Base-by-base conservation (phyloP, 202 grass and related monocot species). In the Bolboschoenoplectus hybrid region DNA sequence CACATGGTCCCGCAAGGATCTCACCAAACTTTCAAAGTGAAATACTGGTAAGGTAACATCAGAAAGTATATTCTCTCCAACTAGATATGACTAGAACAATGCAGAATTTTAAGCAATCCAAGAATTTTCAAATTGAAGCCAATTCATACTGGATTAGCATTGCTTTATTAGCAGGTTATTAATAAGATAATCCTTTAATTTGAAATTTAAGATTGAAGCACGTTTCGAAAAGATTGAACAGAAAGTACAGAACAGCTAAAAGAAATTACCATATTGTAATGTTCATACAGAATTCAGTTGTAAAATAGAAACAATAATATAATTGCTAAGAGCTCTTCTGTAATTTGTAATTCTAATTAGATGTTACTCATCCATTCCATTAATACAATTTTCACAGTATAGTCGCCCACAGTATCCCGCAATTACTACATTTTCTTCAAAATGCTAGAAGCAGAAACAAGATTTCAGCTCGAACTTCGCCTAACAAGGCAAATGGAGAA, bases 221-320 rank as follows among this genome's bases (percentile, higher is more conserved):
- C 57, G 26, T 16, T 78, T 78, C 50, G 14, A 78, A 39, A 78
- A 78, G 5, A 57, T 39, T 57, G 32, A 78, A 78, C 74, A 57
- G 50, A 34, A 39, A 14, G 55, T 58, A n/a, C 55, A 58, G 14
- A 4, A n/a, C 20, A 52, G 20, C 47, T 53, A 38, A 78, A 57
- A 40, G 50, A 36, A 40, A 78, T 57, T 9, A 56, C 32, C 2
- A 57, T 17, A 12, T 53, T 4, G n/a, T 55, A 77, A 10, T 44
- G 12, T 19, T 71, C 67, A 43, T 44, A 19, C 40, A 71, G 14
- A n/a, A 71, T n/a, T 44, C 39, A 71, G 16, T 38, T 38, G 34
- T 16, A 55, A 38, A 77, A 77, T 34, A 35, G 6, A 78, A 39
- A 38, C 46, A 71, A 71, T 39, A 39, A 19, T 73, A 49, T 1